These are phyloP conservation scores for Verticillium nubilum DNA, from an alignment of 2,329 filamentous ascomycete genomes.

Conservation along the genomic window DNA sequence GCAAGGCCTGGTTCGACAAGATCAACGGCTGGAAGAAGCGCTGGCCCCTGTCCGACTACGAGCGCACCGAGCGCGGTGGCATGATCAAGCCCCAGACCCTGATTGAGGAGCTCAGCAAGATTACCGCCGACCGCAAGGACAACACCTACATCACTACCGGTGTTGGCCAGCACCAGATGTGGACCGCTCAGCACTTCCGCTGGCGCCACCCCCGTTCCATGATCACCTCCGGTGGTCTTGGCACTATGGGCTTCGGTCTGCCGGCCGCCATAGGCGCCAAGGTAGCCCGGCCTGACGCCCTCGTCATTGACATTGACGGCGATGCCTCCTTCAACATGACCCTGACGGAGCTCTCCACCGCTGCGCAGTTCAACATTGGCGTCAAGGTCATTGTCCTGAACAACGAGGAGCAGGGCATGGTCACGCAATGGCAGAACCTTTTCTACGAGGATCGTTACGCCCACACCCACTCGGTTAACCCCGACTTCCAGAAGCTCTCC, in stretches of 20 bases:
- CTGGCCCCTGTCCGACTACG: constrained; percentile 80
- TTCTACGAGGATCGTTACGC: constrained; percentile 94
- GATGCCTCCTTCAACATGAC: constrained; percentile 99
- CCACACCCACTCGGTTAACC: constrained; percentile 91
- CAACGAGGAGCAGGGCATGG: constrained; percentile 98
- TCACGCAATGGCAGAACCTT: constrained; percentile 96
- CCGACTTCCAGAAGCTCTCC: constrained; percentile 90
- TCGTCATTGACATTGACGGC: constrained; percentile 94
- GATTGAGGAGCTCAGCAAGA: constrained; percentile 82
- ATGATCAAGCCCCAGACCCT: constrained; percentile 92
- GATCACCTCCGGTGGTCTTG: constrained; percentile 93
- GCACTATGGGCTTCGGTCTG: constrained; percentile 86
- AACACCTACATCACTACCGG: constrained; percentile 86
- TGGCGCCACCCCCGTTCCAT: constrained; percentile 90
- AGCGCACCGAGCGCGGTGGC: constrained; percentile 68
- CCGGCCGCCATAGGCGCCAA: constrained; percentile 94
- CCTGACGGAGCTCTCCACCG: constrained; percentile 87
- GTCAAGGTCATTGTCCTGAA: constrained; percentile 93
- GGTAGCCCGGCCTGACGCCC: constrained; percentile 67
- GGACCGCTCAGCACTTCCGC: constrained; percentile 93
- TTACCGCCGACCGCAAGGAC: constrained; percentile 75
- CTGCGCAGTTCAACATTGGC: constrained; percentile 92
- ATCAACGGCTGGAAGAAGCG: constrained; percentile 88
- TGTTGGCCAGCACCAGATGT: constrained; percentile 98
- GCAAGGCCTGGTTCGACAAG: constrained; percentile 82